Base-by-base conservation (phyloP, 371 early-diverging fungal species). In the Rhizopus delemar region DNA sequence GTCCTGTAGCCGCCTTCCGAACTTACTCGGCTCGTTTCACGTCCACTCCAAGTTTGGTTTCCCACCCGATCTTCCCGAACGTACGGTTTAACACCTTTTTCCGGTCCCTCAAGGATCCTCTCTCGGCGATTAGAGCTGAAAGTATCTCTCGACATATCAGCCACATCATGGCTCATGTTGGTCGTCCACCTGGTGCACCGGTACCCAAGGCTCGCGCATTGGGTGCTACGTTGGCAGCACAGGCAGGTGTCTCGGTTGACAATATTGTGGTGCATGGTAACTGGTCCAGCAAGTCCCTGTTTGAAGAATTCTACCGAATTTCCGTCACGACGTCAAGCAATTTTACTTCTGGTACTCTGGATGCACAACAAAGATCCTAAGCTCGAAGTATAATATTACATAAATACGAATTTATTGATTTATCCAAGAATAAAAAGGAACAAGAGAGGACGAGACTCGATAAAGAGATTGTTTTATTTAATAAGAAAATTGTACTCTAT, bases 191-290 rank as follows among this genome's bases (percentile, higher is more conserved):
- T 22, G 62, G 53, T 7, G n/a, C 56, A 29, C 50, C 50, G 2
- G 3, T 50, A 49, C 68, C 32, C 39, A 67, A 15, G 5, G 43
- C 55, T 43, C 29, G 55, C 3, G 55, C 55, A 12, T 31, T 54
- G 5, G 43, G 55, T 31, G 36, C 43, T 29, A 46, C 55, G 1
- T 6, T 41, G n/a, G 55, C 55, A 2, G 55, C 55, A 12, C 8
- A 8, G 4, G 6, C 15, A 9, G 55, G 86, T 87, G 72, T 54
- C 38, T 49, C 59, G 3, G 59, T 59, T 5, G 71, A 70, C 9
- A 53, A 59, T 9, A 46, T 60, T 16, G 53, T 59, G 6, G 39
- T 53, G 4, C 63, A 65, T 8, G 66, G 66, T 4, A 46, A 58
- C 16, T 66, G 60, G 63, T 50, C 50, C 3, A 31, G 31, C 29